Conservation (phyloP, 2,329 filamentous ascomycete genomes). For the Phaeoacremonium minimum region DNA sequence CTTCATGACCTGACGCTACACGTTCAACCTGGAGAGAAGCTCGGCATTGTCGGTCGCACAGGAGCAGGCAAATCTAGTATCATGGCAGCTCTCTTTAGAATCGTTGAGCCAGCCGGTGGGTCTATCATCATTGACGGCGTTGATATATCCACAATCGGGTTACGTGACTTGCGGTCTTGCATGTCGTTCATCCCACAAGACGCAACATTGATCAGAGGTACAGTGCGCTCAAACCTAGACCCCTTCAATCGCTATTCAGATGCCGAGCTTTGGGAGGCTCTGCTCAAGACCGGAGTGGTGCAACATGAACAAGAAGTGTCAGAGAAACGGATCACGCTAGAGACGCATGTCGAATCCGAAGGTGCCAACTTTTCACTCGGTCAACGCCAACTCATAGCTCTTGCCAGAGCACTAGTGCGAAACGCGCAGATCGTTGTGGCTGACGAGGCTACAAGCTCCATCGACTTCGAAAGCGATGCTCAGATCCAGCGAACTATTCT, state of each 20-base stretch:
- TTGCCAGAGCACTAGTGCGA: conserved; percentile 68
- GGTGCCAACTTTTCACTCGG: conserved; percentile 65
- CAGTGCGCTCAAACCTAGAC: conserved; percentile 2
- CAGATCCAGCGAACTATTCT: conserved; percentile 74
- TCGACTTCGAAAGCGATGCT: conserved; percentile 69
- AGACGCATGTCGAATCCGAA: conserved; percentile 66
- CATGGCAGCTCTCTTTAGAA: conserved; percentile 77
- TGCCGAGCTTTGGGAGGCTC: conserved; percentile 1
- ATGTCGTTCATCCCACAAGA: conserved; percentile 83
- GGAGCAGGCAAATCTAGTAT: conserved; percentile 81
- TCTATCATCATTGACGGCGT: conserved; percentile 62
- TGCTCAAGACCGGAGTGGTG: neutral
- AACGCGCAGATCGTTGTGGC: conserved; percentile 68
- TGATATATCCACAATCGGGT: conserved; percentile 68
- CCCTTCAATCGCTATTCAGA: conserved; percentile 3
- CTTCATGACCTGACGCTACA: conserved; percentile 52
- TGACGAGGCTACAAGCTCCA: conserved; percentile 73
- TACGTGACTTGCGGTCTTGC: conserved; percentile 70
- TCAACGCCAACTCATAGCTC: conserved; percentile 66
- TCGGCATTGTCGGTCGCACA: conserved; percentile 67
- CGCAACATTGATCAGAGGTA: conserved; percentile 70
- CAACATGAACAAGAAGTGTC: conserved; percentile 53
- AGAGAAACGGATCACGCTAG: too few species aligned
- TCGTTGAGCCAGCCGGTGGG: conserved; percentile 62
- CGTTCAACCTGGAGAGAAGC: conserved; percentile 3